Conservation (phyloP, 1,284 basidiomycete species). For the Trichosporon inkin region DNA sequence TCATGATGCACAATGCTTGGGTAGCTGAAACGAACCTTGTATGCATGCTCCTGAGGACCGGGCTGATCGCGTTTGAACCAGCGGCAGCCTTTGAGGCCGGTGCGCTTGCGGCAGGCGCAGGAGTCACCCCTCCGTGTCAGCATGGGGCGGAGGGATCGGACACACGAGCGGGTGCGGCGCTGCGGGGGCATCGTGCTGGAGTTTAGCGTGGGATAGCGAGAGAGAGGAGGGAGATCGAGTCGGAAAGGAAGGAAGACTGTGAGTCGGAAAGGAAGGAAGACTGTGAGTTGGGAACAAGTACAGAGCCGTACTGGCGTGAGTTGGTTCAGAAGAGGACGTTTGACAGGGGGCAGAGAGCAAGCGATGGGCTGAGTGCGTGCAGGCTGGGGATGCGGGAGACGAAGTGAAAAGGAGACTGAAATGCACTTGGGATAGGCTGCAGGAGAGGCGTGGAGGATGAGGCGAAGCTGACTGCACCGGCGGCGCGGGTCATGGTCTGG, state of each 20-base stretch:
- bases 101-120: conserved; percentile 7
- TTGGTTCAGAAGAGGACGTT: no score
- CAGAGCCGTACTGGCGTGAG: no score
- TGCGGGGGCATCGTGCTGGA: not conserved
- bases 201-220: not conserved
- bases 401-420: no score
- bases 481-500: not conserved
- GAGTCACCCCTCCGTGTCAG: conserved; percentile 3
- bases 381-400: no score
- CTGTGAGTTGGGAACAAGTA: no score
- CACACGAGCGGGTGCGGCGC: not conserved
- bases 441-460: no score
- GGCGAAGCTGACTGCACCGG: no score
- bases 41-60: conserved; percentile 18
- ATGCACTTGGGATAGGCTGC: no score
- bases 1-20: no score
- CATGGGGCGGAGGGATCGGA: not conserved
- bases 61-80: conserved; percentile 24
- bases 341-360: no score
- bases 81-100: conserved; percentile 3
- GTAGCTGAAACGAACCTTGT: conserved; percentile 15
- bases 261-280: not conserved
- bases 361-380: no score
- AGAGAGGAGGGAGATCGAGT: not conserved
- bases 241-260: not conserved